These are phyloP conservation scores for Tricharina praecox DNA, from an alignment of 495 filamentous ascomycete genomes.

Conservation along the genomic window DNA sequence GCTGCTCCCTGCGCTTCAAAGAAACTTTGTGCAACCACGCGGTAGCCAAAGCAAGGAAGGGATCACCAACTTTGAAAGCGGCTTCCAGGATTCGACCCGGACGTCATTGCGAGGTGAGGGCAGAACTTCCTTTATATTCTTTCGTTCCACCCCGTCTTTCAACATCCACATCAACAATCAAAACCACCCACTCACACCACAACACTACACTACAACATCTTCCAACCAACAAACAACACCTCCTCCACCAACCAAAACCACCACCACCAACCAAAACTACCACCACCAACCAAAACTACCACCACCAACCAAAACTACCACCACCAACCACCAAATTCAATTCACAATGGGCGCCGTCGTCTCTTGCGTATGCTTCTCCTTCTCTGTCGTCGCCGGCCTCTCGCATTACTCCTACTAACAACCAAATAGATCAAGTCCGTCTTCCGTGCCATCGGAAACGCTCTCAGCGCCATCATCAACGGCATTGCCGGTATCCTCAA, in stretches of 20 bases:
- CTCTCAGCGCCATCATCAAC: conserved; percentile 70
- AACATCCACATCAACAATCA: not conserved
- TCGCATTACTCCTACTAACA: conserved; percentile 20
- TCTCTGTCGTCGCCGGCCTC: not conserved
- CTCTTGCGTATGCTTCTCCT: conserved; percentile 61
- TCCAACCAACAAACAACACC: not conserved
- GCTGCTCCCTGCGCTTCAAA: no score
- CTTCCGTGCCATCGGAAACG: conserved; percentile 68
- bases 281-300: not conserved
- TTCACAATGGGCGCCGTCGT: conserved; percentile 98
- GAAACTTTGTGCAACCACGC: no score
- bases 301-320: not conserved
- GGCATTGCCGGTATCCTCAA: conserved; percentile 58
- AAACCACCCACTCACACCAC: no score
- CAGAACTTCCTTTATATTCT: no score
- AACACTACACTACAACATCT: not conserved
- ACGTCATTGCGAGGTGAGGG: no score
- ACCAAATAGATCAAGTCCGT: conserved; percentile 49
- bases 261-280: not conserved
- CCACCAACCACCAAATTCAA: conserved; percentile 9
- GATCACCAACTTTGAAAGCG: no score
- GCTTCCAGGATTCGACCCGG: no score
- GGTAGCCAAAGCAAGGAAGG: no score
- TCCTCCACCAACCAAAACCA: not conserved
- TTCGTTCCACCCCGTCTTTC: not conserved